A percentile compares a stretch with the other conserved stretches of the same genome.
phyloP scores from a whole-genome alignment of 192 early-diverging fungal species.

The Coemansia sp. region DNA sequence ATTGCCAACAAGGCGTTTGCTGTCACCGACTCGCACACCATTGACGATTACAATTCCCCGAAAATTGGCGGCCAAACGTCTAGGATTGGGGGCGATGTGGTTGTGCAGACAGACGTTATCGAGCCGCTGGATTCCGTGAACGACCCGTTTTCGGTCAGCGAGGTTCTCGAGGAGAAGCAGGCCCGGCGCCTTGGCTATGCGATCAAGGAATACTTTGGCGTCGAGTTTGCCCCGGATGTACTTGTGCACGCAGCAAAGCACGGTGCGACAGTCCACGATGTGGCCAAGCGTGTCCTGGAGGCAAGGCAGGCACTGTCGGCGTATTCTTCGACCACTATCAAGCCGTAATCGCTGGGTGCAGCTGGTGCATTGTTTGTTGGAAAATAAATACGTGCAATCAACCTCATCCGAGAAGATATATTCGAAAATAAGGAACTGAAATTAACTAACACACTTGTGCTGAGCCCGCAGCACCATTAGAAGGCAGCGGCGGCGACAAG shows the following conservation, averaged over 20 bases:
- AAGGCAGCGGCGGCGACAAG: conserved; percentile 21
- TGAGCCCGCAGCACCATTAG: background rate
- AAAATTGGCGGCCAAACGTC: background rate
- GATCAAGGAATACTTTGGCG: conserved; percentile 76
- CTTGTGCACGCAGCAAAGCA: conserved; percentile 52
- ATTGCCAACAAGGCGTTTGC: conserved; percentile 48
- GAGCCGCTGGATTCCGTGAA: conserved; percentile 41
- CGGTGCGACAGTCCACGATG: conserved; percentile 48
- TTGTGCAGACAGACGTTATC: conserved; percentile 40
- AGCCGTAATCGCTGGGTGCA: background rate
- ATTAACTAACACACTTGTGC: background rate
- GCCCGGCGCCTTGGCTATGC: conserved; percentile 77
- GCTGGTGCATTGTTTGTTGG: background rate
- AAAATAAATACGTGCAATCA: background rate
- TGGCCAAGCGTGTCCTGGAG: conserved; percentile 55
- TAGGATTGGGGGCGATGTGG: conserved; percentile 10
- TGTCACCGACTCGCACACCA: conserved; percentile 36
- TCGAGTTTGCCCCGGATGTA: conserved; percentile 74
- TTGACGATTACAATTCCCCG: background rate
- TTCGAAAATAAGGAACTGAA: background rate
- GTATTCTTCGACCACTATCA: conserved; percentile 44
- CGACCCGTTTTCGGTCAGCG: conserved; percentile 36
- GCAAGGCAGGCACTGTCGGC: conserved; percentile 58
- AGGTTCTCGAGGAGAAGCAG: conserved; percentile 54
- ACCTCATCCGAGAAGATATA: background rate